Evolutionary conservation across 139 green algal species (phyloP).

Genomic region (Chlorella sp.): DNA sequence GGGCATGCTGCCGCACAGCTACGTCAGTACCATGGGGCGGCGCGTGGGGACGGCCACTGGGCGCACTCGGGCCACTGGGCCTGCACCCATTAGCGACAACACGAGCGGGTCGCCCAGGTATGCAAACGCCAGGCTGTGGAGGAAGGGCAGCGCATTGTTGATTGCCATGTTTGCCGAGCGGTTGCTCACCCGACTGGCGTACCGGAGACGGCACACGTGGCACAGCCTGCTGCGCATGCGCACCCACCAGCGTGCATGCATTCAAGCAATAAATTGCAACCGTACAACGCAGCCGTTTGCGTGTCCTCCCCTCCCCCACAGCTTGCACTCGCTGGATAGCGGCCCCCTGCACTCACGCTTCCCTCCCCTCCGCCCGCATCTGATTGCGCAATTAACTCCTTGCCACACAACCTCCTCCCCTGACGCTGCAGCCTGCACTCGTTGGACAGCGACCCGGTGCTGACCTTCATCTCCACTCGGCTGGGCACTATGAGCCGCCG

Average conservation of each 20-base stretch:
- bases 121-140: not conserved
- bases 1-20: not conserved
- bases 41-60: not conserved
- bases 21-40: not conserved
- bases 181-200: not conserved
- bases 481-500: not conserved
- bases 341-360: not conserved
- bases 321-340: not conserved
- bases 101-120: not conserved
- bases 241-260: no score
- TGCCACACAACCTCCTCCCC: no score
- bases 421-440: not conserved
- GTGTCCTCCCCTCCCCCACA: not conserved
- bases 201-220: not conserved
- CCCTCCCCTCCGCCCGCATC: not conserved
- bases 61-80: not conserved
- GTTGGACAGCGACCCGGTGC: not conserved
- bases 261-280: no score
- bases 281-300: no score
- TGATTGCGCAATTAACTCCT: no score
- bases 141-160: not conserved
- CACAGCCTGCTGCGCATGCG: not conserved
- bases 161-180: no score
- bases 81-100: not conserved
- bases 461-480: slow-evolving; percentile 7